Conservation (phyloP, 2,329 filamentous ascomycete genomes). For the Diaporthe nobilis region DNA sequence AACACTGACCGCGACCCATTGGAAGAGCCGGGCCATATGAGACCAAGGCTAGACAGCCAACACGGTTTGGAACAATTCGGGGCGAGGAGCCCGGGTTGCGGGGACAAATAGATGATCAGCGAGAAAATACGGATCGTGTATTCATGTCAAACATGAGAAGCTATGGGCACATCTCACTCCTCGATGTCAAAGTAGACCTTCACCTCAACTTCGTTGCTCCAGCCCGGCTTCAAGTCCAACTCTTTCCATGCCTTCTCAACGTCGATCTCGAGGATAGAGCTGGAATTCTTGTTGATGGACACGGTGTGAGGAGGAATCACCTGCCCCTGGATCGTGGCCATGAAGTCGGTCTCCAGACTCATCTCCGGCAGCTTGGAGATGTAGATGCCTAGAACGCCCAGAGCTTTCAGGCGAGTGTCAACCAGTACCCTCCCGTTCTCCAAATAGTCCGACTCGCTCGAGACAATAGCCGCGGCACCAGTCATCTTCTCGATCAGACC, state of each 20-base stretch:
- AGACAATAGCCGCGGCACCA: slow-evolving; percentile 82
- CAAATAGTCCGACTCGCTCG: slow-evolving; percentile 68
- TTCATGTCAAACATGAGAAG: neutral
- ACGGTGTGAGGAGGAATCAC: slow-evolving; percentile 79
- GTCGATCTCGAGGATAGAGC: slow-evolving; percentile 82
- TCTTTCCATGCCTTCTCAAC: slow-evolving; percentile 82
- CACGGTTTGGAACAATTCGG: neutral
- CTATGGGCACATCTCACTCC: slow-evolving; percentile 39
- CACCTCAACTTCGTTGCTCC: slow-evolving; percentile 84
- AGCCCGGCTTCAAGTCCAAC: slow-evolving; percentile 77
- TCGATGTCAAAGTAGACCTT: slow-evolving; percentile 70
- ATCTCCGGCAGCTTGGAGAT: slow-evolving; percentile 77
- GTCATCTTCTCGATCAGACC: slow-evolving; percentile 92
- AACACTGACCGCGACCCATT: neutral
- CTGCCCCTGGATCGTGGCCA: slow-evolving; percentile 80
- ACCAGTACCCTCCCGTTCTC: slow-evolving; percentile 75
- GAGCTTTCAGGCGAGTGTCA: slow-evolving; percentile 80
- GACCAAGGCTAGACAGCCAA: neutral
- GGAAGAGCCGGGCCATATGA: neutral
- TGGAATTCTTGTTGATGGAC: slow-evolving; percentile 64
- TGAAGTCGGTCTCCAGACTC: slow-evolving; percentile 74
- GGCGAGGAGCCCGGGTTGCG: rapidly evolving
- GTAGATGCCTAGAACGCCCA: slow-evolving; percentile 84
- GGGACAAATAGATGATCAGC: neutral
- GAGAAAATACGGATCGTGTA: neutral